Conservation (phyloP, 2,329 filamentous ascomycete genomes). For the Colletotrichum sp. region DNA sequence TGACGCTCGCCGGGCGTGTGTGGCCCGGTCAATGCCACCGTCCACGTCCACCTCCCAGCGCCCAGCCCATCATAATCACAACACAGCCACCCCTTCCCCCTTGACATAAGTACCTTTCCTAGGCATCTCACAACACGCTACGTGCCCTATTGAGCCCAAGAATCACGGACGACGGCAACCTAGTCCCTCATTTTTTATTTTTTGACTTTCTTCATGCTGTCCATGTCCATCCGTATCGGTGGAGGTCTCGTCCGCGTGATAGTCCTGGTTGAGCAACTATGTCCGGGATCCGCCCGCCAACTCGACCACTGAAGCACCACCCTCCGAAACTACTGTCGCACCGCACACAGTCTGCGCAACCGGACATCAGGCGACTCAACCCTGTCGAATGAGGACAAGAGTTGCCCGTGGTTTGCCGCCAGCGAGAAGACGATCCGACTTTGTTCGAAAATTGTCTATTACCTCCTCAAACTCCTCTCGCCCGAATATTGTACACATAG, state of each 20-base stretch:
- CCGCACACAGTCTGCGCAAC: constrained; percentile 32
- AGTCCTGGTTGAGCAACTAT: neutral
- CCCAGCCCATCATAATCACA: neutral
- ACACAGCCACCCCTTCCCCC: constrained; percentile 7
- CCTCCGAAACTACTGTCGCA: constrained; percentile 31
- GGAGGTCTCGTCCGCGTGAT: neutral
- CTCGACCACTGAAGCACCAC: constrained; percentile 8
- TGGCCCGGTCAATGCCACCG: constrained; percentile 5
- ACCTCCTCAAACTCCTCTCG: constrained; percentile 6
- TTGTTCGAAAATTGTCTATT: constrained; percentile 13
- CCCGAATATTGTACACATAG: constrained; percentile 20
- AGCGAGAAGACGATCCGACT: neutral
- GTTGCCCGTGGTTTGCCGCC: neutral
- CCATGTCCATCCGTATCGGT: neutral
- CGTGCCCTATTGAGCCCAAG: neutral
- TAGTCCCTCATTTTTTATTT: neutral
- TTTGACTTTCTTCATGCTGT: neutral
- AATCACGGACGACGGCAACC: neutral
- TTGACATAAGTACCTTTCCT: neutral
- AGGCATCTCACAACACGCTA: neutral
- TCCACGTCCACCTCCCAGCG: neutral
- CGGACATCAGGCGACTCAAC: constrained; percentile 32
- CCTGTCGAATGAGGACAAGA: constrained; percentile 27
- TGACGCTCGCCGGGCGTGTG: constrained; percentile 5
- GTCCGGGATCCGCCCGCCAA: neutral